phyloP scores from a whole-genome alignment of 1,139 yeast genomes.

The Yamadazyma atlantica region DNA sequence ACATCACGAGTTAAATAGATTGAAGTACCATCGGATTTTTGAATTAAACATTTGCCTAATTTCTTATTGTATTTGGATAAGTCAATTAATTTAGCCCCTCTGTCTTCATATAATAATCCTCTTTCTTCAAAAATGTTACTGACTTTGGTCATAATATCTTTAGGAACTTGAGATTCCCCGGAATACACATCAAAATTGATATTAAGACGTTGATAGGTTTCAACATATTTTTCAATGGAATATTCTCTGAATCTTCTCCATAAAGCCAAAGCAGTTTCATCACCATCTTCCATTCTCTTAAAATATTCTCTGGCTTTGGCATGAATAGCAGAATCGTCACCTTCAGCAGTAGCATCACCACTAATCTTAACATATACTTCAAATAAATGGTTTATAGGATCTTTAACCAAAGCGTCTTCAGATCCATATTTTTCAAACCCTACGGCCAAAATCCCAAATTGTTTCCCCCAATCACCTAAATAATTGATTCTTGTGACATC shows the following conservation, averaged over 20 bases:
- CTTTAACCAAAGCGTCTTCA: slow-evolving; percentile 65
- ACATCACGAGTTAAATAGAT: slow-evolving; percentile 94
- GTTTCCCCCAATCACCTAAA: slow-evolving; percentile 99
- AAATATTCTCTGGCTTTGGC: slow-evolving; percentile 87
- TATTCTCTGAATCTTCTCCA: slow-evolving; percentile 91
- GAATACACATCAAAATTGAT: slow-evolving; percentile 84
- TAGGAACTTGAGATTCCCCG: slow-evolving; percentile 94
- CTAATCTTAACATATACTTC: slow-evolving; percentile 91
- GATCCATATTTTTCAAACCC: slow-evolving; percentile 86
- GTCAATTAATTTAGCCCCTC: slow-evolving; percentile 89
- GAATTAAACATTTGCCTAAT: slow-evolving; percentile 90
- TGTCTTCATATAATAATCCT: slow-evolving; percentile 78
- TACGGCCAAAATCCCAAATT: slow-evolving; percentile 92
- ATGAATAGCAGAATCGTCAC: slow-evolving; percentile 66
- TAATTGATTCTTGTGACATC: slow-evolving; percentile 88
- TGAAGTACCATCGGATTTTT: slow-evolving; percentile 95
- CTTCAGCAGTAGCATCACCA: slow-evolving; percentile 75
- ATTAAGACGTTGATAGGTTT: slow-evolving; percentile 89
- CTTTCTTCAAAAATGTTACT: slow-evolving; percentile 61
- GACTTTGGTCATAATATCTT: slow-evolving; percentile 69
- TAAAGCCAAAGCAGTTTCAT: slow-evolving; percentile 68
- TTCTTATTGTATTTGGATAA: slow-evolving; percentile 85
- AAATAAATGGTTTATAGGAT: slow-evolving; percentile 93
- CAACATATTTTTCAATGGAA: slow-evolving; percentile 81
- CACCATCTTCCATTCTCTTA: slow-evolving; percentile 93